Base-by-base conservation (phyloP, 1,139 yeast genomes). In the Geotrichum histeridarum region DNA sequence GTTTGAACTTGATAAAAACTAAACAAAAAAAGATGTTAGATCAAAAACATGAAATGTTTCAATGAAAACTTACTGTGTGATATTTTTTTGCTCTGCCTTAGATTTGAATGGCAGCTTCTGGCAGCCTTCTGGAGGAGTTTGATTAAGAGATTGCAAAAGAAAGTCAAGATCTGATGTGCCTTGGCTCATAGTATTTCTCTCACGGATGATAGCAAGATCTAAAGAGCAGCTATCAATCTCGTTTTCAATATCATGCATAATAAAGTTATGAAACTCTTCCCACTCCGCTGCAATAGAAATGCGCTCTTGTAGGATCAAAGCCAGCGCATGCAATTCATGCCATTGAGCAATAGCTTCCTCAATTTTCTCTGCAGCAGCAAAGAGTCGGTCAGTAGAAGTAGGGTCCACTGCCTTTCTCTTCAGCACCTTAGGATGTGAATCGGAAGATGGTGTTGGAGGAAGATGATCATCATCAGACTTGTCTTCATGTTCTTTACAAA, bases 221-320 rank as follows among this genome's bases (percentile, higher is more conserved):
- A 59, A 71, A 43, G 74, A 67, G 61, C 84, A 80, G 15, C 68
- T 69, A 47, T 74, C 77, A 15, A 83, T 72, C 59, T 83, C 86
- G 15, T 66, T 65, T 37, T 75, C 75, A 33, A 84, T 73, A 0
- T 83, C 76, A 12, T 71, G 72, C 58, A 85, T 74, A 18, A 83
- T 79, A 38, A 71, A 70, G 46, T 74, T 74, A 51, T 74, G 75
- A 39, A 86, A 72, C 61, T 86, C 94, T 53, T 75, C 71, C 68
- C 77, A 83, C 59, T 81, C 84, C 11, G 77, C 70, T 1, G 86
- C 76, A 7, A 83, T 69, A 56, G 80, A 86, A 12, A 83, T 70
- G 51, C 73, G 74, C 42, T 70, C 68, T 61, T 80, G 78, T 36
- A 75, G 65, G 1, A 70, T 60, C 5, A 73, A 64, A 7, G 77